Evolutionary conservation across 345 rosid species (phyloP), one percentile per base, ranked within the genome.

Genomic region (Streptanthus diversifolius): DNA sequence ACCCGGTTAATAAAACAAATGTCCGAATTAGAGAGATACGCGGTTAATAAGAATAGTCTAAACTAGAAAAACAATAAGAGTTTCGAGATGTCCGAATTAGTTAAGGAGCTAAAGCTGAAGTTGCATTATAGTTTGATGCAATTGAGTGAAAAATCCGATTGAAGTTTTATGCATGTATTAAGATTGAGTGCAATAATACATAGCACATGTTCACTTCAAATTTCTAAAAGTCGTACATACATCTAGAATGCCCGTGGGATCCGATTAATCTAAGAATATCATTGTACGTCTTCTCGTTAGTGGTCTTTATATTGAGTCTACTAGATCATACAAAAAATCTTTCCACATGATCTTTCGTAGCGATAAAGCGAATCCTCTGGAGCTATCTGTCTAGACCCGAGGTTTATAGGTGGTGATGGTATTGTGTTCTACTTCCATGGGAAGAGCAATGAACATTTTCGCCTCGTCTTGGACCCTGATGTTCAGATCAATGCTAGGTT

Each of bases 361-460:
- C 18, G 8, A 4, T 47, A 19, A 64, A 64, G n/a, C 5, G 41
- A 64, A 47, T 19, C 56, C 8, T 32, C 10, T 17, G 55, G 55
- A 29, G 10, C 41, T 4, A 12, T 45, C 11, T 63, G 68, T 18
- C 17, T 24, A 22, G 81, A 85, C 64, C 84, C 85, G 6, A 78
- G 84, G 30, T 85, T 85, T 60, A 82, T 85, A 2, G 81, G 85
- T 52, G 86, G 83, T 11, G 85, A 85, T 41, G 85, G 86, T 27
- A 61, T 80, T 47, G 81, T 81, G 19, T 85, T 83, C 78, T 85
- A 83, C 74, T 85, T 83, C 77, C 86, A 81, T 22, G 86, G 85
- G 22, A 81, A 78, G 76, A 75, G 78, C 70, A 78, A 78, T 11
- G 80, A 81, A 72, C 77, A 77, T 37, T 85, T 85, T 62, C 77